Evolutionary conservation across 2,329 filamentous ascomycete genomes (phyloP).

Genomic region (Rutstroemia sp.): DNA sequence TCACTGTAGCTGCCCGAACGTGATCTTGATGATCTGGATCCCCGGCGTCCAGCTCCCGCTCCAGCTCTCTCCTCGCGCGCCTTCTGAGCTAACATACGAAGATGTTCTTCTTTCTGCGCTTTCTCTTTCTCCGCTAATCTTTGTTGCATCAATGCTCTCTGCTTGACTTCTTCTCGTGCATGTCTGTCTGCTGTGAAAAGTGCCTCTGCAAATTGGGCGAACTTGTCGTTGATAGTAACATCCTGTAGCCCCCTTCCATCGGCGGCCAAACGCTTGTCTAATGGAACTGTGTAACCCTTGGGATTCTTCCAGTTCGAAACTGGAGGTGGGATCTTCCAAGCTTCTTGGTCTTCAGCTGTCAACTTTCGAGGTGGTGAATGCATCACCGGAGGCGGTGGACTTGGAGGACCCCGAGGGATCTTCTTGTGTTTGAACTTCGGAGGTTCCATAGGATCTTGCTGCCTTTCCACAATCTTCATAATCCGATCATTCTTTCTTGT

Average conservation of each 20-base stretch:
- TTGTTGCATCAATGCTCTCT: conserved; percentile 91
- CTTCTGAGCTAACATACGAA: conserved; percentile 82
- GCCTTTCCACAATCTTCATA: conserved; percentile 95
- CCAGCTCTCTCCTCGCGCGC: conserved; percentile 73
- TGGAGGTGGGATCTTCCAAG: conserved; percentile 85
- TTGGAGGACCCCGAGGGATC: conserved; percentile 86
- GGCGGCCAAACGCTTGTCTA: conserved; percentile 92
- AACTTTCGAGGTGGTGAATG: conserved; percentile 91
- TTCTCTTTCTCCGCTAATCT: conserved; percentile 95
- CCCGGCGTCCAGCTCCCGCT: conserved; percentile 40
- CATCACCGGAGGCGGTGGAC: conserved; percentile 88
- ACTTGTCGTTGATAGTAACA: conserved; percentile 96
- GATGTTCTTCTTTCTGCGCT: conserved; percentile 82
- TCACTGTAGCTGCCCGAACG: conserved; percentile 44
- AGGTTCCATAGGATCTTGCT: conserved; percentile 91
- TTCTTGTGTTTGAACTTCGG: conserved; percentile 99
- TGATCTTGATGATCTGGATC: conserved; percentile 31
- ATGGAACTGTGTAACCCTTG: conserved; percentile 91
- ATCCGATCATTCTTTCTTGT: conserved; percentile 87
- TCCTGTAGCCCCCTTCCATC: conserved; percentile 90
- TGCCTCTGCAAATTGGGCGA: conserved; percentile 91
- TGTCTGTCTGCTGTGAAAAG: conserved; percentile 91
- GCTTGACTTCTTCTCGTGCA: conserved; percentile 89
- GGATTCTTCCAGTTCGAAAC: conserved; percentile 99
- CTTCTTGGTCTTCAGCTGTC: conserved; percentile 94